These are phyloP conservation scores for Coccinonectria pachysandricola DNA, from an alignment of 2,329 filamentous ascomycete species.

Conservation along the genomic window DNA sequence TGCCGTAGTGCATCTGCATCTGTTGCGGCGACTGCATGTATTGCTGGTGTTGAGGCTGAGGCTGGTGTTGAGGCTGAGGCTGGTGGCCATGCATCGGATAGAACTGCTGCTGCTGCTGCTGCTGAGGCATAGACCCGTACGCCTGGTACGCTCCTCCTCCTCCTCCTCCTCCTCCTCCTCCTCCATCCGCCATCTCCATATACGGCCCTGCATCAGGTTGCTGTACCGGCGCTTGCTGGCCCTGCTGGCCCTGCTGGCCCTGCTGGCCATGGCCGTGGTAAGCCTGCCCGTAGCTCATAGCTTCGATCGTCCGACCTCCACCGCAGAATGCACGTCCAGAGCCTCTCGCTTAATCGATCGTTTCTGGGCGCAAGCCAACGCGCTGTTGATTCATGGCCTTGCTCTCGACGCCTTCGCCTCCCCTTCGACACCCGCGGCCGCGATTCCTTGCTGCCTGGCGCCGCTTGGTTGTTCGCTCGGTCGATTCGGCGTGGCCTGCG, in stretches of 20 bases:
- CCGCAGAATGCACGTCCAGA: slow-evolving; percentile 15
- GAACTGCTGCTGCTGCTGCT: slow-evolving; percentile 18
- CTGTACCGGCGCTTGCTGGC: slow-evolving; percentile 11
- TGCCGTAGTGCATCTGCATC: slow-evolving; percentile 17
- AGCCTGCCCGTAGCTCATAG: slow-evolving; percentile 27
- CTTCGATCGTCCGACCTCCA: slow-evolving; percentile 2
- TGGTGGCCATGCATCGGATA: slow-evolving; percentile 15
- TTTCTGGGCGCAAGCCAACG: slow-evolving; percentile 20
- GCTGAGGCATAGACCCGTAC: slow-evolving; percentile 19
- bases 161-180: slow-evolving; percentile 1
- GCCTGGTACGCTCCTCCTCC: slow-evolving; percentile 14
- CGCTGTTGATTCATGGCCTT: slow-evolving; percentile 18
- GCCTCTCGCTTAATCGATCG: slow-evolving; percentile 8
- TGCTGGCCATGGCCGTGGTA: slow-evolving; percentile 20
- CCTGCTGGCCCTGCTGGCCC: slow-evolving; percentile 14
- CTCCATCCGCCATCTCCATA: slow-evolving; percentile 3
- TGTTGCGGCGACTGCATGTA: slow-evolving; percentile 14
- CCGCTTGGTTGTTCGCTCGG: too few relatives aligned
- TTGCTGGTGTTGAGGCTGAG: slow-evolving; percentile 13
- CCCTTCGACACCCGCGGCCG: too few relatives aligned
- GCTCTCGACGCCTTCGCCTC: too few relatives aligned
- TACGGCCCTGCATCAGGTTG: slow-evolving; percentile 10
- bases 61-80: slow-evolving; percentile 16
- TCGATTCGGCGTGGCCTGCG: too few relatives aligned
- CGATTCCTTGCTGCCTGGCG: too few relatives aligned